Evolutionary conservation across 139 green algal species (phyloP).

Genomic region (Coelastrella sp.): DNA sequence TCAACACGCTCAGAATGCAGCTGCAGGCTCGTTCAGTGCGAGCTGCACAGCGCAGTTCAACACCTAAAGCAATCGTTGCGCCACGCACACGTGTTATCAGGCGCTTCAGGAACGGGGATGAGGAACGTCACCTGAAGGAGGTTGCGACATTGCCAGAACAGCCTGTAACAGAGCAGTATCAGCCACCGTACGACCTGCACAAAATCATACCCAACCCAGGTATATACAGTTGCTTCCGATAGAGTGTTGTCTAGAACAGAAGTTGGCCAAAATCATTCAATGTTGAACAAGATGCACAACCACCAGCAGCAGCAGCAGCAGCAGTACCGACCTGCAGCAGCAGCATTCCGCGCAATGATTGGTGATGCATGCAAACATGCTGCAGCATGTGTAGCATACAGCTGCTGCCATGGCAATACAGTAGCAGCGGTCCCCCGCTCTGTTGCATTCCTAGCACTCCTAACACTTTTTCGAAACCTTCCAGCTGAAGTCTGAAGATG

Average conservation of each 20-base stretch:
- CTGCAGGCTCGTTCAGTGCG: not conserved
- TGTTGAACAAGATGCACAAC: not conserved
- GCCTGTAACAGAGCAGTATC: constrained; percentile 24
- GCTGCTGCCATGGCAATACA: not conserved
- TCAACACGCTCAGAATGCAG: not conserved
- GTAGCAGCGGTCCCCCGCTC: too few species aligned
- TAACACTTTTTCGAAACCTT: too few species aligned
- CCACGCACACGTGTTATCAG: constrained; percentile 16
- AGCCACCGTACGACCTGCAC: constrained; percentile 24
- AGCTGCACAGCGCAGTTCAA: not conserved
- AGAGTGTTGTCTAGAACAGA: not conserved
- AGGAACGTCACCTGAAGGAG: not conserved
- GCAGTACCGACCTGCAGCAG: not conserved
- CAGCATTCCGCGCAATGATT: not conserved
- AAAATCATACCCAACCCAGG: constrained; percentile 26
- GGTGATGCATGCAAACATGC: not conserved
- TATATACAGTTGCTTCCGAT: not conserved
- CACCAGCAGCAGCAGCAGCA: not conserved
- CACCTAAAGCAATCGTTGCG: not conserved
- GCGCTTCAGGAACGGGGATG: constrained; percentile 28
- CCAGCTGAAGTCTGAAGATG: too few species aligned
- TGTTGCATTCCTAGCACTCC: too few species aligned
- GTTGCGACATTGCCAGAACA: constrained; percentile 25
- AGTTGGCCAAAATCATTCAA: too few species aligned
- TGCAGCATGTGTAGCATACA: not conserved